These are phyloP conservation scores for Fusarium chaquense DNA, from an alignment of 2,329 filamentous ascomycete genomes.

Conservation along the genomic window DNA sequence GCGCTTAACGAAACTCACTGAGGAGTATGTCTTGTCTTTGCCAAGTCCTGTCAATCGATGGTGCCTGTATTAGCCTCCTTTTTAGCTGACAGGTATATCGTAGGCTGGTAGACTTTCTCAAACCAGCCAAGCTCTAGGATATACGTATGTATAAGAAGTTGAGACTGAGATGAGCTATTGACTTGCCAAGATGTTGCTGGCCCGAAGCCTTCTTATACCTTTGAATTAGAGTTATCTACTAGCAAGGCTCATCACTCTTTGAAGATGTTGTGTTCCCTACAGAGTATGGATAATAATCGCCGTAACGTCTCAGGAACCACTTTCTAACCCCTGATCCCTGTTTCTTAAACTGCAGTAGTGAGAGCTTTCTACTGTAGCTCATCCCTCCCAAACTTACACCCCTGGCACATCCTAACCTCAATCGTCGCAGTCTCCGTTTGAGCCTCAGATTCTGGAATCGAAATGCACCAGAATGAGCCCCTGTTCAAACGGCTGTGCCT, in stretches of 20 bases:
- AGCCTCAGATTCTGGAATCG: slow-evolving; percentile 43
- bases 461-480: slow-evolving; percentile 21
- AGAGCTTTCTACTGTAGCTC: too few relatives aligned
- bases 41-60: slow-evolving; percentile 24
- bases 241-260: not conserved
- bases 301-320: slow-evolving; percentile 32
- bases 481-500: slow-evolving; percentile 10
- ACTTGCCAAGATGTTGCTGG: slow-evolving; percentile 7
- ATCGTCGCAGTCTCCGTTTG: slow-evolving; percentile 44
- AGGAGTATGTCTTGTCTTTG: slow-evolving; percentile 8
- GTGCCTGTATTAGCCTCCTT: slow-evolving; percentile 22
- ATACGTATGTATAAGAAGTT: not conserved
- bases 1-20: slow-evolving; percentile 31
- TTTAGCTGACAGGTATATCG: not conserved
- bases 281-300: not conserved
- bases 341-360: not conserved
- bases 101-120: not conserved
- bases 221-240: slow-evolving; percentile 13
- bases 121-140: slow-evolving; percentile 4
- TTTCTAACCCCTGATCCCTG: slow-evolving; percentile 27
- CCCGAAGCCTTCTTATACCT: slow-evolving; percentile 2
- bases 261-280: not conserved
- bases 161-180: slow-evolving; percentile 1
- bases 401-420: slow-evolving; percentile 40
- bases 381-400: slow-evolving; percentile 24